Evolutionary conservation across 2,329 filamentous ascomycete genomes (phyloP), one percentile per base, ranked within the genome.

Genomic region (Fusarium nodosum): DNA sequence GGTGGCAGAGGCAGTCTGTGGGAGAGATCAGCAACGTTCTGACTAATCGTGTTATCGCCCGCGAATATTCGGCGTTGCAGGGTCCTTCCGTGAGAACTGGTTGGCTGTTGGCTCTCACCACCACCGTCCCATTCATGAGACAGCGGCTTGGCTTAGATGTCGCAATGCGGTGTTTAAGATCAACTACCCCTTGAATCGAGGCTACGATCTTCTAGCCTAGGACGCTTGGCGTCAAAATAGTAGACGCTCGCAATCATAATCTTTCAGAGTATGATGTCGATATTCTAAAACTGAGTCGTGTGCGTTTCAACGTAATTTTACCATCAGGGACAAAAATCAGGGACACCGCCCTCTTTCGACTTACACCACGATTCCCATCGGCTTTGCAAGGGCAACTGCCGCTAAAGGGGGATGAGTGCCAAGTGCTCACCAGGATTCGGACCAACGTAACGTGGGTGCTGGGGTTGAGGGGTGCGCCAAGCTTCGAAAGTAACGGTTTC

Each of bases 391-490:
- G 67, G 50, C 67, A 60, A 64, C 64, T 72, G 60, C 56, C 69
- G 60, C 71, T 69, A 64, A 24, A 56, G 46, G 56, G 56, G 39
- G 13, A 39, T 57, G 36, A 39, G n/a, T 39, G 63, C 59, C 64
- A 68, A 70, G 71, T 38, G 55, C 53, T 34, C 61, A 39, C 62
- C 44, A 69, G 69, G 69, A 64, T 57, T 68, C 66, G 59, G 62
- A 52, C 72, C 68, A 73, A 62, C 68, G 59, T 68, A 74, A 74
- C 72, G 70, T 74, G 72, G 72, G 59, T 22, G 47, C 68, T 57
- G 61, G 72, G 72, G 60, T 61, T 38, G 20, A 13, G 60, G 64
- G 34, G 56, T 62, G 58, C 31, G 41, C 10, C 20, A 48, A 54
- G 36, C 46, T 48, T 41, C 34, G 45, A 42, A 42, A 22, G 9